These are phyloP conservation scores for Cystofilobasidium bisporidii DNA, from an alignment of 768 basidiomycete species.

Conservation along the genomic window DNA sequence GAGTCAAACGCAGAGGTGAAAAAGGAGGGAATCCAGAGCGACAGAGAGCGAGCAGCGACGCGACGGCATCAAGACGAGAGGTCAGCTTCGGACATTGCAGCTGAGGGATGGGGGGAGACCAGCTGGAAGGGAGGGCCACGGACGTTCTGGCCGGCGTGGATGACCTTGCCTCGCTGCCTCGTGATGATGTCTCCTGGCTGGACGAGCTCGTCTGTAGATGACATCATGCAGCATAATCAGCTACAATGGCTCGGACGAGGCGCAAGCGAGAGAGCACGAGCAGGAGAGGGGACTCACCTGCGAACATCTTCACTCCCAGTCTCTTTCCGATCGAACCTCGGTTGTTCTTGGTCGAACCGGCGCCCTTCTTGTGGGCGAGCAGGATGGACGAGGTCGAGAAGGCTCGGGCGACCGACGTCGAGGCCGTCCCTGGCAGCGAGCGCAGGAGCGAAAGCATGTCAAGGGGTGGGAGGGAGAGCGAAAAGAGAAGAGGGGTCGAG, in stretches of 20 bases:
- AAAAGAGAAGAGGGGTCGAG: no score
- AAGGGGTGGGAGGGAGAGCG: no score
- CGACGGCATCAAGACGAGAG: constrained; percentile 8
- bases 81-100: constrained; percentile 3
- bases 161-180: constrained; percentile 81
- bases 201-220: constrained; percentile 74
- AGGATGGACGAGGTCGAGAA: constrained; percentile 22
- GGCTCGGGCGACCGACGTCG: not conserved
- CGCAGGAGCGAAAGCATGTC: no score
- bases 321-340: constrained; percentile 87
- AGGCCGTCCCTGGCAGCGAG: not conserved
- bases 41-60: not conserved
- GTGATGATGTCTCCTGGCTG: constrained; percentile 93
- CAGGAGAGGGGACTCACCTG: constrained; percentile 50
- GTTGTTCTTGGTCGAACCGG: constrained; percentile 86
- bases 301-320: constrained; percentile 91
- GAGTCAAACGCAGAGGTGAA: not conserved
- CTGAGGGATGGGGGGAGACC: constrained; percentile 13
- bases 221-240: no score
- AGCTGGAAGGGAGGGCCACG: constrained; percentile 39
- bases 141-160: constrained; percentile 91
- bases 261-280: not conserved
- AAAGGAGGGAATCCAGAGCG: not conserved
- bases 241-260: no score
- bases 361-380: constrained; percentile 86